Conservation (phyloP, 78 protist genomes). For the Planoprotostelium fungivorum region DNA sequence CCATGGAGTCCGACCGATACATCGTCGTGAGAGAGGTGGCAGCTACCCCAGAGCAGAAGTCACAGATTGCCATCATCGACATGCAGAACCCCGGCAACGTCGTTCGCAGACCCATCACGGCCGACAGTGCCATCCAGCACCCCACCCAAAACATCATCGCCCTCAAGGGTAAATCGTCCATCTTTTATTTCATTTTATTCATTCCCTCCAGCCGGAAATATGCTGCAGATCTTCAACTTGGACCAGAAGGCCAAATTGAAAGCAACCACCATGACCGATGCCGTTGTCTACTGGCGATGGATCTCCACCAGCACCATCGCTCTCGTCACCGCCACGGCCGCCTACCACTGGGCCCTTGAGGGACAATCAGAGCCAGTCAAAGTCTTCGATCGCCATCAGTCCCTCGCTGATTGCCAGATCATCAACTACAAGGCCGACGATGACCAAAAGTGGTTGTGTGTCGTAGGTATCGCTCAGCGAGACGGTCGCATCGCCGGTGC, state of each 20-base stretch:
- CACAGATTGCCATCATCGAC: constrained; percentile 83
- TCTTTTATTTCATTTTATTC: constrained; percentile 7
- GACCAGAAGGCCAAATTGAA: constrained; percentile 87
- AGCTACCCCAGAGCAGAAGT: constrained; percentile 21
- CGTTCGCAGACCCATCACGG: constrained; percentile 78
- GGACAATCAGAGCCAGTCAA: constrained; percentile 79
- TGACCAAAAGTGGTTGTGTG: constrained; percentile 84
- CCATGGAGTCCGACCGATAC: constrained; percentile 92
- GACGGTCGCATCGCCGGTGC: constrained; percentile 79
- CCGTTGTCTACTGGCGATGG: constrained; percentile 96
- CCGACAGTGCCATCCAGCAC: constrained; percentile 97
- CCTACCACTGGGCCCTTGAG: constrained; percentile 96
- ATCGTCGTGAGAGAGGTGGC: constrained; percentile 90
- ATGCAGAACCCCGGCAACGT: constrained; percentile 68
- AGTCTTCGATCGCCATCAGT: constrained; percentile 86
- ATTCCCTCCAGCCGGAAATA: constrained; percentile 52
- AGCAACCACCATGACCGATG: constrained; percentile 68
- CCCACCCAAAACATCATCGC: constrained; percentile 93
- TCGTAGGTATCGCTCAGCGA: constrained; percentile 83
- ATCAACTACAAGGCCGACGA: constrained; percentile 90
- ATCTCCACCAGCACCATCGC: constrained; percentile 79
- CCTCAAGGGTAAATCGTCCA: constrained; percentile 67
- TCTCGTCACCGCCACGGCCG: constrained; percentile 91
- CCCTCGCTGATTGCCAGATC: constrained; percentile 81
- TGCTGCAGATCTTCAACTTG: constrained; percentile 92